Evolutionary conservation across 176 grass and related monocot genomes (phyloP).

Genomic region (Pontederia crassipes): DNA sequence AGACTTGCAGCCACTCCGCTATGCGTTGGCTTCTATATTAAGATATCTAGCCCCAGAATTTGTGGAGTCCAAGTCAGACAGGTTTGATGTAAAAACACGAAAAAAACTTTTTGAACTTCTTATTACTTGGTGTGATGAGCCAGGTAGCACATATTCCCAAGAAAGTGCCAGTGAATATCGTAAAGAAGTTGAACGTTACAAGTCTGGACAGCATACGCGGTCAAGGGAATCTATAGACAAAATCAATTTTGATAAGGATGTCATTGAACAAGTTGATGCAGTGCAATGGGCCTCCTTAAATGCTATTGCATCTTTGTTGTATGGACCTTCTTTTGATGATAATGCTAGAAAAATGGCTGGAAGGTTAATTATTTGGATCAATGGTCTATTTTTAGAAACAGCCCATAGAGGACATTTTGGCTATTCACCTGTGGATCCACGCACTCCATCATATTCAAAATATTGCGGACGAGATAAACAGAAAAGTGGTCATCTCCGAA

Average conservation of each 20-base stretch:
- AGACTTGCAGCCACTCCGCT: constrained; percentile 81
- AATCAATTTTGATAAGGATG: constrained; percentile 86
- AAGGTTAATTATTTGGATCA: constrained; percentile 71
- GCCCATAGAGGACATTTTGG: constrained; percentile 57
- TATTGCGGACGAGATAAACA: constrained; percentile 69
- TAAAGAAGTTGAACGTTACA: constrained; percentile 90
- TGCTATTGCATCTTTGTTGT: constrained; percentile 88
- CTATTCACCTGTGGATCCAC: constrained; percentile 76
- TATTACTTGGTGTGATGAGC: constrained; percentile 89
- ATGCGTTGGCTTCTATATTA: constrained; percentile 75
- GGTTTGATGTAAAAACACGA: constrained; percentile 68
- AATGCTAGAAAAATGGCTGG: constrained; percentile 91
- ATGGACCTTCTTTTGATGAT: constrained; percentile 97
- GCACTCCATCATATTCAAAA: constrained; percentile 82
- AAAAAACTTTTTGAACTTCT: constrained; percentile 88
- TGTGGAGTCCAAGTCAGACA: constrained; percentile 69
- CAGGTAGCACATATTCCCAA: constrained; percentile 56
- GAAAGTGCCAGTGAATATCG: constrained; percentile 61
- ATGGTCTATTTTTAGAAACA: constrained; percentile 66
- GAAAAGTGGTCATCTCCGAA: constrained; percentile 62
- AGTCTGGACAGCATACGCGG: constrained; percentile 63
- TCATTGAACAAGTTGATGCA: constrained; percentile 78
- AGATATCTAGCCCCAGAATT: constrained; percentile 93
- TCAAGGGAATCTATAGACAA: constrained; percentile 97
- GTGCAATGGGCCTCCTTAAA: constrained; percentile 93